phyloP scores from a whole-genome alignment of 192 early-diverging fungal genomes.

The Phycomyces blakesleeanus region DNA sequence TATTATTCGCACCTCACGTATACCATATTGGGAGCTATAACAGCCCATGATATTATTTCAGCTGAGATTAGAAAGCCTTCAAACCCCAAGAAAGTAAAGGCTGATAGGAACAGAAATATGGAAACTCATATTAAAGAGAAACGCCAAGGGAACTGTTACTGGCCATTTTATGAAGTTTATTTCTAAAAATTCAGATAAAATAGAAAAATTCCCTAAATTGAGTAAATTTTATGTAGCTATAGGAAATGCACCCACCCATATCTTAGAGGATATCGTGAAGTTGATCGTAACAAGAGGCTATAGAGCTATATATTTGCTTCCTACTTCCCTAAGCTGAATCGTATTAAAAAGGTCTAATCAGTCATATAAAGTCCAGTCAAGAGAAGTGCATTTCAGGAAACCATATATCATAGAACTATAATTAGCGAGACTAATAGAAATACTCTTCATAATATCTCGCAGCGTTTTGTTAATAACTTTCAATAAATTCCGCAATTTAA shows the following conservation, averaged over 20 bases:
- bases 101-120: constrained; percentile 2
- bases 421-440: no score
- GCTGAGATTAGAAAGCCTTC: constrained; percentile 13
- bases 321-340: no score
- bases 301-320: no score
- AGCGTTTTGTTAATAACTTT: no score
- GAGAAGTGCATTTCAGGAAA: no score
- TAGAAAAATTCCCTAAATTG: constrained; percentile 14
- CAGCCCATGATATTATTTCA: constrained; percentile 8
- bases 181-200: constrained; percentile 4
- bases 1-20: constrained; percentile 5
- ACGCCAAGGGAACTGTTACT: constrained; percentile 1
- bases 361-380: no score
- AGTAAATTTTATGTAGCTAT: constrained; percentile 17
- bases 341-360: no score
- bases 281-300: constrained; percentile 1
- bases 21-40: constrained; percentile 10
- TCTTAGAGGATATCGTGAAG: not conserved
- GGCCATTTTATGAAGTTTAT: constrained; percentile 7
- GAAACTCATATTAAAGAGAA: no score
- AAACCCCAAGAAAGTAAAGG: constrained; percentile 7
- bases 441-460: no score
- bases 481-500: no score
- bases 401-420: no score
- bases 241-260: constrained; percentile 17